Evolutionary conservation across 2,329 filamentous ascomycete genomes (phyloP), one percentile per base, ranked within the genome.

Genomic region (Teratosphaeria gauchensis): DNA sequence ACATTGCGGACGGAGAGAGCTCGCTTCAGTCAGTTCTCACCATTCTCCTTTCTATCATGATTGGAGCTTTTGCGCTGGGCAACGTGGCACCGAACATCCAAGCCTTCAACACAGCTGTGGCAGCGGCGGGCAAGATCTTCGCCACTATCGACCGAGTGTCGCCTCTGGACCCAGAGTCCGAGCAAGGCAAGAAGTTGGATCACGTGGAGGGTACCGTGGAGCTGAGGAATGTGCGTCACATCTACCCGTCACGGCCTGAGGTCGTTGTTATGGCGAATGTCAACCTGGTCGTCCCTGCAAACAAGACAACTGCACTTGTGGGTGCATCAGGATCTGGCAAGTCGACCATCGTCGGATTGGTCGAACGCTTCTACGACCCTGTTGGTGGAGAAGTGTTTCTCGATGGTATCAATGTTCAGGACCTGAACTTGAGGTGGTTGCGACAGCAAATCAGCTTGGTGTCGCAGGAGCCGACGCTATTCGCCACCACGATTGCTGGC

Each of bases 251-350:
- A 5, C 84, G 94, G 12, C 90, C 92, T 0, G 92, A 96, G 67
- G 91, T 96, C 3, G 83, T 85, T 1, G 89, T 97, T 46, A 92
- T 97, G 85, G 79, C 94, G 51, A 85, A 87, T 63, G 89, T 97
- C 58, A 88, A 79, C 58, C 82, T 99, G 1, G 74, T 81, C 0
- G 87, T 97, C 42, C 90, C 91, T 1, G 89, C 92, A 2, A 92
- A 92, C 21, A 95, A 96, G 76, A 91, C 89, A 19, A 96, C 92
- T 2, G 94, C 94, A 1, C 78, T 99, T 7, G 94, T 99, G 5
- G 94, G 94, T 59, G 90, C 92, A 0, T 97, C 92, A 11, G 94
- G 92, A 11, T 95, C 89, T 46, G 94, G 94, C 54, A 99, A 97
- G 76, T 92, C 88, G 68, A 97, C 94, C 0, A 92, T 97, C 62